Conservation (phyloP, 805 yeast genomes). For the Starmerella sp. region DNA sequence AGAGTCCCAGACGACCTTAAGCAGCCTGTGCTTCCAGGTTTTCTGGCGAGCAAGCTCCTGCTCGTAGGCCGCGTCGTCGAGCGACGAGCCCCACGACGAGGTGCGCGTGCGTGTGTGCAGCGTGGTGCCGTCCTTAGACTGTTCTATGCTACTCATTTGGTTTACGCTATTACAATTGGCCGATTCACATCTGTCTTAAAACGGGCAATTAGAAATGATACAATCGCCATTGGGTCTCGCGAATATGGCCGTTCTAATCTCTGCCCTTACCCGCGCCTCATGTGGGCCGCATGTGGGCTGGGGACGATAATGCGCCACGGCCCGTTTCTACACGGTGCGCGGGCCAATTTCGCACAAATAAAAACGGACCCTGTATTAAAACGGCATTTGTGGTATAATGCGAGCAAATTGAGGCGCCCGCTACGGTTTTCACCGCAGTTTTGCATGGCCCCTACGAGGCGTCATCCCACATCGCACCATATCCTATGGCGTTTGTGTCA, state of each 20-base stretch:
- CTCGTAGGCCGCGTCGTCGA: neutral
- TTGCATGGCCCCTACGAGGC: no score
- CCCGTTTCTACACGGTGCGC: no score
- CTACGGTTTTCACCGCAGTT: no score
- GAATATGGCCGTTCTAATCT: neutral
- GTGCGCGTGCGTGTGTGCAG: neutral
- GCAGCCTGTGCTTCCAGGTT: neutral
- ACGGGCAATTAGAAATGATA: neutral
- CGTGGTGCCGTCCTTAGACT: neutral
- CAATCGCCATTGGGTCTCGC: constrained; percentile 1
- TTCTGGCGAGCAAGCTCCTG: neutral
- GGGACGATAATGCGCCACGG: no score
- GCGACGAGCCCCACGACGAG: neutral
- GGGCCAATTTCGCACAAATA: no score
- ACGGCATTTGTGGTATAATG: no score
- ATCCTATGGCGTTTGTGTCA: constrained; percentile 4
- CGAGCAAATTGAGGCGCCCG: no score
- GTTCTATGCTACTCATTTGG: neutral
- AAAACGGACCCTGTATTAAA: no score
- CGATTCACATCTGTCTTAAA: neutral
- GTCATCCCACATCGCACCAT: neutral
- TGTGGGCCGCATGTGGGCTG: neutral
- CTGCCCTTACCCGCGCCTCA: neutral
- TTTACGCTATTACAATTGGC: neutral
- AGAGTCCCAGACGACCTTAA: constrained; percentile 24